Percentiles rank a stretch among this genome's conserved stretches.
phyloP scores from a whole-genome alignment of 2,329 filamentous ascomycete species.

The Colletotrichum paranaense region DNA sequence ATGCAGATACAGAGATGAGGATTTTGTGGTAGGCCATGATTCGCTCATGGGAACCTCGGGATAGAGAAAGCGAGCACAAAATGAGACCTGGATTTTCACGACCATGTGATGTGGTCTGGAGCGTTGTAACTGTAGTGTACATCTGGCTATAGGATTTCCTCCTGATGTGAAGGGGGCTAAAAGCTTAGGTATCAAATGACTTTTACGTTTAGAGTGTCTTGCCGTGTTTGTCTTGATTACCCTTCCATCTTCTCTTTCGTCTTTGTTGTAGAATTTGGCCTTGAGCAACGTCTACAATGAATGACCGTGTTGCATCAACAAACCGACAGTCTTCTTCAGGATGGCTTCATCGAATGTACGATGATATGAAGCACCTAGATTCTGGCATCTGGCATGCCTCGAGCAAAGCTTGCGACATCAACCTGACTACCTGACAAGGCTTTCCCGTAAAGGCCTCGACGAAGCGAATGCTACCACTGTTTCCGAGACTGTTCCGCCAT shows the following conservation, averaged over 20 bases:
- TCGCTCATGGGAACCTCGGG: conserved; percentile 1
- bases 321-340: too few relatives aligned
- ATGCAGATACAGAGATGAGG: background rate
- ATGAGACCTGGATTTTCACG: conserved; percentile 3
- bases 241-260: background rate
- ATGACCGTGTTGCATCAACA: background rate
- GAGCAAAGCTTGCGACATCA: too few relatives aligned
- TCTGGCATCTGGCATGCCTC: too few relatives aligned
- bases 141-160: conserved; percentile 27
- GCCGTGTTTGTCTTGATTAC: background rate
- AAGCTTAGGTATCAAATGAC: conserved; percentile 30
- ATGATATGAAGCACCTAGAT: too few relatives aligned
- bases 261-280: background rate
- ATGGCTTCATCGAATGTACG: too few relatives aligned
- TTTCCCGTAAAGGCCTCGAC: too few relatives aligned
- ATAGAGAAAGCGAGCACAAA: background rate
- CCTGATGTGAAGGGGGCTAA: conserved; percentile 1
- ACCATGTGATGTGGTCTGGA: background rate
- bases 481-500: background rate
- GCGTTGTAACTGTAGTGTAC: conserved; percentile 34
- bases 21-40: too few relatives aligned
- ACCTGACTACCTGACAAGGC: too few relatives aligned
- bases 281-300: background rate
- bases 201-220: conserved; percentile 21
- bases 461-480: background rate